Percentiles rank a stretch among this genome's conserved stretches.
These are phyloP conservation scores for Xylariaceae sp. DNA, from an alignment of 2,329 filamentous ascomycete species.

Conservation along the genomic window DNA sequence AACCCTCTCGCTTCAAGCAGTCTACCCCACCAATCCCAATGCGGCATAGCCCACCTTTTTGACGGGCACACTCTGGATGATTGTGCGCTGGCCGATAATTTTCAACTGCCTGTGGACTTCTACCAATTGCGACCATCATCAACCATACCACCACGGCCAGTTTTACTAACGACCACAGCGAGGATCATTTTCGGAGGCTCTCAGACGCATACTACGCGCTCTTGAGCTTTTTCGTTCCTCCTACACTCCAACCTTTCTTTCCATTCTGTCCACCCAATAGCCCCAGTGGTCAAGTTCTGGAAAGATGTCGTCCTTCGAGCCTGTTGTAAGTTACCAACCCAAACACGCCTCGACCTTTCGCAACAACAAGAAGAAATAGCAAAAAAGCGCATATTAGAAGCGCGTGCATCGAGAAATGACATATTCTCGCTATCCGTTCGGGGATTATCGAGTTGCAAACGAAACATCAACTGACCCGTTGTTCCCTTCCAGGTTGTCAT, in stretches of 20 bases:
- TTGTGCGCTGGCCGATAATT: slow-evolving; percentile 27
- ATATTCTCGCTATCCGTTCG: too few species aligned
- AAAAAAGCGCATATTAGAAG: too few species aligned
- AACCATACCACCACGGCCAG: slow-evolving; percentile 20
- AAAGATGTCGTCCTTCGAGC: slow-evolving; percentile 67
- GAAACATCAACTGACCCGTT: slow-evolving; percentile 25
- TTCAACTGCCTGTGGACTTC: slow-evolving; percentile 20
- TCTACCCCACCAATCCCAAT: slow-evolving; percentile 19
- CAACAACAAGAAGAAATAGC: too few species aligned
- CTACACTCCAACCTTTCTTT: slow-evolving; percentile 18
- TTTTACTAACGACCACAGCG: slow-evolving; percentile 27
- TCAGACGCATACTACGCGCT: slow-evolving; percentile 24
- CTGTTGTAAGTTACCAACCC: slow-evolving; percentile 55
- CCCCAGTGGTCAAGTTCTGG: slow-evolving; percentile 31
- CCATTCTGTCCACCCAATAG: slow-evolving; percentile 18
- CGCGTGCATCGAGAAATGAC: too few species aligned
- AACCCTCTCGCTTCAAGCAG: slow-evolving; percentile 22
- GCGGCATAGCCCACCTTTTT: slow-evolving; percentile 14
- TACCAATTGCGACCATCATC: slow-evolving; percentile 25
- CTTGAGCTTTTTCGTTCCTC: slow-evolving; percentile 23
- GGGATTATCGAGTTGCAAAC: too few species aligned
- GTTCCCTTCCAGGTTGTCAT: slow-evolving; percentile 74
- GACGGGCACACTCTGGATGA: slow-evolving; percentile 22
- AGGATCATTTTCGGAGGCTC: slow-evolving; percentile 23
- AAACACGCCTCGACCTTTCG: too few species aligned